These are phyloP conservation scores for Stentor coeruleus DNA, from an alignment of 73 alveolate species.

Conservation along the genomic window DNA sequence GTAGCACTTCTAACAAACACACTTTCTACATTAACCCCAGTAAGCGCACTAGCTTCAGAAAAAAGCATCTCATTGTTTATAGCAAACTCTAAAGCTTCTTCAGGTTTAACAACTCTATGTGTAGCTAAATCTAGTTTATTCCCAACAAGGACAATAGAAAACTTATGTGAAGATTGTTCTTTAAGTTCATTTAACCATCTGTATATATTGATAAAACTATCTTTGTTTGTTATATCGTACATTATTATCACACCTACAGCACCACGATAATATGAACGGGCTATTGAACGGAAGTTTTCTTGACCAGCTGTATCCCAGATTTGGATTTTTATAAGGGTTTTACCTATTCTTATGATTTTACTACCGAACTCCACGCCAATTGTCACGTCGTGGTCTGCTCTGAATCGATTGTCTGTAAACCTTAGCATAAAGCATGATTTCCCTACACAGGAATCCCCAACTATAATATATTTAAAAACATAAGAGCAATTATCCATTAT, in stretches of 20 bases:
- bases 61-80: constrained; percentile 40
- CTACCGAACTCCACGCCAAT: constrained; percentile 66
- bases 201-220: constrained; percentile 40
- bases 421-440: constrained; percentile 55
- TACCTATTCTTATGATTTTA: constrained; percentile 34
- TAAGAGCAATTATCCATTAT: too few species aligned
- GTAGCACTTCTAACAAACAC: neutral
- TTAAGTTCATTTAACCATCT: constrained; percentile 49
- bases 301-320: constrained; percentile 54
- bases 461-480: too few species aligned
- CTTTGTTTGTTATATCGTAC: constrained; percentile 57
- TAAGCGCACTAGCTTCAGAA: constrained; percentile 63
- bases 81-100: constrained; percentile 54
- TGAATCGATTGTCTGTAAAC: constrained; percentile 45
- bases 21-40: constrained; percentile 36
- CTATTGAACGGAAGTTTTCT: constrained; percentile 44
- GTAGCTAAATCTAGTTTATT: constrained; percentile 60
- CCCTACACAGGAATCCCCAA: too few species aligned
- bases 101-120: constrained; percentile 38
- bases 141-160: too few species aligned
- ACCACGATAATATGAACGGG: constrained; percentile 53
- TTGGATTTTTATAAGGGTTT: constrained; percentile 34
- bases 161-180: too few species aligned
- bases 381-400: constrained; percentile 61
- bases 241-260: constrained; percentile 52